A percentile compares a stretch with the other conserved stretches of the same genome.
Evolutionary conservation across 2,329 filamentous ascomycete species (phyloP).

Genomic region (Pseudopithomyces maydicus): DNA sequence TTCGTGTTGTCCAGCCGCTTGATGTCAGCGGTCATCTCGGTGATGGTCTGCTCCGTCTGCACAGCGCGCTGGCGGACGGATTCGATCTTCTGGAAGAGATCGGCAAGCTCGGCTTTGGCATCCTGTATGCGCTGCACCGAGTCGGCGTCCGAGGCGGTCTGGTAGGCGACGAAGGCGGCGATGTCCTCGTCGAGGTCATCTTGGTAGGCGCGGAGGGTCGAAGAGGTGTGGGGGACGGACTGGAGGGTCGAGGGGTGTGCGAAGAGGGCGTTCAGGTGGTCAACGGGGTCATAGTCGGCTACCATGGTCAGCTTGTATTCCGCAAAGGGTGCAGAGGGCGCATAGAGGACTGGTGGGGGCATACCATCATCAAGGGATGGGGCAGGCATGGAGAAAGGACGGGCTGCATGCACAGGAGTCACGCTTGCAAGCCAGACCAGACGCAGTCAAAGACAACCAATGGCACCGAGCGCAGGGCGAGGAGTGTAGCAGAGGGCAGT

Average conservation of each 20-base stretch:
- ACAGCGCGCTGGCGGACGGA: constrained; percentile 86
- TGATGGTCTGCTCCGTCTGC: constrained; percentile 93
- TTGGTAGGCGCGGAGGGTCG: constrained; percentile 74
- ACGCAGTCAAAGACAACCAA: constrained; percentile 12
- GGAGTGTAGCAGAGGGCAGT: background rate
- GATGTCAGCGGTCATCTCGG: constrained; percentile 98
- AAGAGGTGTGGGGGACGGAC: constrained; percentile 75
- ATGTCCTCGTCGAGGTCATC: constrained; percentile 84
- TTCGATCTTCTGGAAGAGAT: constrained; percentile 93
- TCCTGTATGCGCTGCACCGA: constrained; percentile 90
- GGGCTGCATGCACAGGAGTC: constrained; percentile 42
- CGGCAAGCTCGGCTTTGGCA: constrained; percentile 85
- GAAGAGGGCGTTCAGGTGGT: constrained; percentile 93
- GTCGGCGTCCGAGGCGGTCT: constrained; percentile 83
- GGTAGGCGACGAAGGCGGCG: constrained; percentile 69
- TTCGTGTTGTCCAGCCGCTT: constrained; percentile 97
- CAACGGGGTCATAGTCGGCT: constrained; percentile 90
- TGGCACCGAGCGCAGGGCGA: background rate
- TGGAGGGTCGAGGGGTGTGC: constrained; percentile 83
- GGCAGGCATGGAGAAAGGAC: constrained; percentile 43
- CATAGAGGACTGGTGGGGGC: constrained; percentile 6
- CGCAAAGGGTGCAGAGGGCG: background rate
- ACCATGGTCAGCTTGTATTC: constrained; percentile 14
- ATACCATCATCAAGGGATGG: constrained; percentile 47
- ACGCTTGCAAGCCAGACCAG: constrained; percentile 18